phyloP scores from a whole-genome alignment of 2,329 filamentous ascomycete genomes.

The Fusarium equiseti region DNA sequence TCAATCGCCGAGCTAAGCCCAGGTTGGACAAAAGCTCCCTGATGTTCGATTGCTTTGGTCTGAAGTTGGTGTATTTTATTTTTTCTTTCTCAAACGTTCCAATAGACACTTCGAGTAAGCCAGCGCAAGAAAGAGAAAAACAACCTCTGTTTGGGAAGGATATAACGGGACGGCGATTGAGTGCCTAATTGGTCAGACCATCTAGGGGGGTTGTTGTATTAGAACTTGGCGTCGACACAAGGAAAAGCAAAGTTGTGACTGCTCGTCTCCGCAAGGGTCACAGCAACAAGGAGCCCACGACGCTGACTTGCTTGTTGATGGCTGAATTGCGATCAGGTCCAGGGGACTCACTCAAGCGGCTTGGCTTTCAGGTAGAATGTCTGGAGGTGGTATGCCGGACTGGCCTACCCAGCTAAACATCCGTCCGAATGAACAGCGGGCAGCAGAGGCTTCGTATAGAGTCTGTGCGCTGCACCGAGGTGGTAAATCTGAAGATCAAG shows the following conservation, averaged over 20 bases:
- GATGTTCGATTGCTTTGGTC: background rate
- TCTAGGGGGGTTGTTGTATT: slow-evolving; percentile 15
- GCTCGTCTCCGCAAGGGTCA: slow-evolving; percentile 36
- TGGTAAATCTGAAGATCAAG: slow-evolving; percentile 37
- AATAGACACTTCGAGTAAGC: background rate
- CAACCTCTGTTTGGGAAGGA: slow-evolving; percentile 6
- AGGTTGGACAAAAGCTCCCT: background rate
- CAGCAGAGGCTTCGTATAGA: slow-evolving; percentile 18
- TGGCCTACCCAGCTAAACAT: background rate
- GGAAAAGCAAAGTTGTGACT: slow-evolving; percentile 46
- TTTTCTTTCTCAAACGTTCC: background rate
- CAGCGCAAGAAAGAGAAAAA: background rate
- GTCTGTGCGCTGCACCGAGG: slow-evolving; percentile 23
- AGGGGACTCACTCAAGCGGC: slow-evolving; percentile 18
- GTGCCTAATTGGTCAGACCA: slow-evolving; percentile 15
- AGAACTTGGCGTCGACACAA: slow-evolving; percentile 22
- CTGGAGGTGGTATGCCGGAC: background rate
- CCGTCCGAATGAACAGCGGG: slow-evolving; percentile 3
- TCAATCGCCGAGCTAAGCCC: slow-evolving; percentile 2
- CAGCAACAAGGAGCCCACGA: slow-evolving; percentile 29
- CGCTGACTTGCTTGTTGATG: slow-evolving; percentile 18
- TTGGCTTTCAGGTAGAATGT: slow-evolving; percentile 18
- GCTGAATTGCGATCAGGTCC: slow-evolving; percentile 25
- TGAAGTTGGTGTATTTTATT: background rate
- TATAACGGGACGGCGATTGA: slow-evolving; percentile 26